Evolutionary conservation across 2,329 filamentous ascomycete genomes (phyloP).

Genomic region (Aspergillus hortae): DNA sequence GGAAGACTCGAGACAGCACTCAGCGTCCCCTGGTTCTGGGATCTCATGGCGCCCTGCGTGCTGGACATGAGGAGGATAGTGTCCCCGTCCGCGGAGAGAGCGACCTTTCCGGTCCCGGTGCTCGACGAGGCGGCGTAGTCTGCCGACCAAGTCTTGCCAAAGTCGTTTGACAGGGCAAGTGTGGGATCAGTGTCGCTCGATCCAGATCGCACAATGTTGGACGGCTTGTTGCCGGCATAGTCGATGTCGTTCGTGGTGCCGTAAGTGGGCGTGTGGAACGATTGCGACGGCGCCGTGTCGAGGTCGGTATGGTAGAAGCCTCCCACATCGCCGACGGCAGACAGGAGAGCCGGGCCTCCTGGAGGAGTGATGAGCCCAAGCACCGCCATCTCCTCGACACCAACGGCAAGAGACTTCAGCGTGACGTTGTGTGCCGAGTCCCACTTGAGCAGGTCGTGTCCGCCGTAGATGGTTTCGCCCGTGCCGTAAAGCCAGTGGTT

Average conservation of each 20-base stretch:
- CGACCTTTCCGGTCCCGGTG: slow-evolving; percentile 46
- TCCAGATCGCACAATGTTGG: slow-evolving; percentile 51
- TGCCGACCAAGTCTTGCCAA: slow-evolving; percentile 49
- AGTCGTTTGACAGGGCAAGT: slow-evolving; percentile 49
- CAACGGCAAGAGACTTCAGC: slow-evolving; percentile 51
- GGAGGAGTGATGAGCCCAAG: slow-evolving; percentile 49
- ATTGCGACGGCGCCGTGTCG: slow-evolving; percentile 40
- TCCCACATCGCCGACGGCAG: slow-evolving; percentile 50
- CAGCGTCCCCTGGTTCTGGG: slow-evolving; percentile 33
- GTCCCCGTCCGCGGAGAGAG: slow-evolving; percentile 51
- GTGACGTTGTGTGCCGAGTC: slow-evolving; percentile 49
- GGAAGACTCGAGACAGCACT: slow-evolving; percentile 45
- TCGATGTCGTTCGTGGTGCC: slow-evolving; percentile 44
- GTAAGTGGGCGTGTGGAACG: slow-evolving; percentile 50
- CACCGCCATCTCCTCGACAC: slow-evolving; percentile 54
- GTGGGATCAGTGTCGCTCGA: slow-evolving; percentile 37
- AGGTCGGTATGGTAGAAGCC: slow-evolving; percentile 46
- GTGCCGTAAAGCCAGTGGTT: slow-evolving; percentile 62
- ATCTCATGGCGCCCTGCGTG: slow-evolving; percentile 16
- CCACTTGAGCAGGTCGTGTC: slow-evolving; percentile 56
- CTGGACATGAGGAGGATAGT: slow-evolving; percentile 32
- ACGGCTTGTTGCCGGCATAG: slow-evolving; percentile 39
- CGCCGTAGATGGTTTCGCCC: slow-evolving; percentile 53
- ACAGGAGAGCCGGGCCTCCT: slow-evolving; percentile 51
- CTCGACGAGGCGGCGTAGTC: slow-evolving; percentile 47